Base-by-base conservation (phyloP, 1,139 yeast species). In the Blastobotrys proliferans region DNA sequence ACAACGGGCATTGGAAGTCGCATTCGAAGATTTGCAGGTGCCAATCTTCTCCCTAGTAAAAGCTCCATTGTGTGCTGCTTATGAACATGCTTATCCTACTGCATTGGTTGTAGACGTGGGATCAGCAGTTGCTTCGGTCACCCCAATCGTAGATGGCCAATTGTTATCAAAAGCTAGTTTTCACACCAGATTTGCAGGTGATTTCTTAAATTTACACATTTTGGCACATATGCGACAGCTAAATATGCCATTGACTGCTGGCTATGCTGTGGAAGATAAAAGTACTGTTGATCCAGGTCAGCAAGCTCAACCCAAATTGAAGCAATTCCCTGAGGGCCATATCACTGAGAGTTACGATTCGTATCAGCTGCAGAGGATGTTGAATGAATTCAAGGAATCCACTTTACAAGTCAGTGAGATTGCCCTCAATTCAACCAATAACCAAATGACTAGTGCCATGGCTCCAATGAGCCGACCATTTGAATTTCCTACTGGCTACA, bases 61-160 rank as follows among this genome's bases (percentile, higher is more conserved):
- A 51, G 74, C 82, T 4, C 95, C 97, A 16, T 80, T 95, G 0
- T 86, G 96, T 65, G 83, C 88, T 1, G 85, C 97, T 1, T 64
- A 63, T 44, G 66, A 61, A 36, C 51, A 60, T 8, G 58, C 61
- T 17, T 51, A 60, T 11, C 60, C 68, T 11, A 63, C 64, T n/a
- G 64, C 67, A 69, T 48, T 63, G 13, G 60, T 62, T 9, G 60
- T 64, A 14, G 64, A 62, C 45, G 54, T 62, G 14, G 69, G 67
- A 26, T 54, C 64, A 17, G 52, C 61, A 4, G 60, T 57, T 14
- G 57, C 81, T 18, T 80, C 90, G 46, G 95, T 85, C 3, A 83
- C 95, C 1, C 97, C 99, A 0, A 95, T 92, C 4, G 79, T 90
- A 44, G 98, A 94, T 64, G 99, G 98, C 13, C 48, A 53, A 14